Conservation (phyloP, 257 asterid genomes). For the Mitragyna speciosa region DNA sequence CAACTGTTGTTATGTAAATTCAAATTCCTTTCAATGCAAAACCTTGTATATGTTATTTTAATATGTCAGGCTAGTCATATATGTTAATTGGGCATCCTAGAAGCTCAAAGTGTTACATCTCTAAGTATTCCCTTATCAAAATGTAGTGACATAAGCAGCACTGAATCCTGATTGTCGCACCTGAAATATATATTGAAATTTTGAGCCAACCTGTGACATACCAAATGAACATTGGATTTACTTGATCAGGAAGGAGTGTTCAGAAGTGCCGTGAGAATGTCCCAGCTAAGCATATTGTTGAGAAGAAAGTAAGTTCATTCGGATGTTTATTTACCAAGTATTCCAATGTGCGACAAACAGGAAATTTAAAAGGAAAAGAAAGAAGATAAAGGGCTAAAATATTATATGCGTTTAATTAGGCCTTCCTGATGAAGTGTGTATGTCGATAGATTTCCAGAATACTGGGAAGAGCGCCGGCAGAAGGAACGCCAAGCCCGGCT, state of each 20-base stretch:
- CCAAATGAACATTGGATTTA: not conserved
- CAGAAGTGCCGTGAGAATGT: conserved; percentile 20
- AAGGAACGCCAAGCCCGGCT: conserved; percentile 20
- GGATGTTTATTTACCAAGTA: too few relatives aligned
- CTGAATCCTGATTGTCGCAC: not conserved
- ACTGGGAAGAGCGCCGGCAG: conserved; percentile 26
- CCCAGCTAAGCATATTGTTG: conserved; percentile 14
- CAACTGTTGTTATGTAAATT: too few relatives aligned
- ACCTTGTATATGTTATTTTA: not conserved
- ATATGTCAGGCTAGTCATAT: not conserved
- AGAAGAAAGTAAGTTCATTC: conserved; percentile 23
- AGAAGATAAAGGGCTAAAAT: too few relatives aligned
- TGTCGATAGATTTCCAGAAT: conserved; percentile 22
- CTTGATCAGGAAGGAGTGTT: conserved; percentile 23
- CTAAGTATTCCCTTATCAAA: too few relatives aligned
- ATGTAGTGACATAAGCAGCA: too few relatives aligned
- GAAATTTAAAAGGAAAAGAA: too few relatives aligned
- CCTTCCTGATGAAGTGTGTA: not conserved
- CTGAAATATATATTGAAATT: not conserved
- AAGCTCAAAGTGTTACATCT: not conserved
- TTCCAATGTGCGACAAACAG: too few relatives aligned
- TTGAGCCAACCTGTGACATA: too few relatives aligned
- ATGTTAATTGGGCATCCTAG: not conserved
- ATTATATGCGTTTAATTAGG: not conserved
- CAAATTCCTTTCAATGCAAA: not conserved